Percentiles rank a stretch among this genome's conserved stretches.
Conservation (phyloP, 2,329 filamentous ascomycete species). For the Ascochyta lentis region DNA sequence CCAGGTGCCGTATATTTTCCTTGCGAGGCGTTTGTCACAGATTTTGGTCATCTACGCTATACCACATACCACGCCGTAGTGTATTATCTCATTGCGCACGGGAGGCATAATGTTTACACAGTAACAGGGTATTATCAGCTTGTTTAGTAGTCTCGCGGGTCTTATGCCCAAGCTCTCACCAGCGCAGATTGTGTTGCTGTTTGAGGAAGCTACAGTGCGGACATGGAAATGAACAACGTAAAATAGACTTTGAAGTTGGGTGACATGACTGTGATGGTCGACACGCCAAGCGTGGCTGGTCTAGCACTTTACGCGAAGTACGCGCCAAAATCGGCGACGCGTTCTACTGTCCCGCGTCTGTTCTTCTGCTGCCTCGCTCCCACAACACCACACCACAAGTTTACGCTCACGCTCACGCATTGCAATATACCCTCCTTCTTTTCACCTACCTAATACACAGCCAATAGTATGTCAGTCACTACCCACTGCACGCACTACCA, state of each 20-base stretch:
- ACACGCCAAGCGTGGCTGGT: conserved; percentile 3
- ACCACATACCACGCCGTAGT: conserved; percentile 1
- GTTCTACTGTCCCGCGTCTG: conserved; percentile 9
- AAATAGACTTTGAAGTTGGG: not conserved
- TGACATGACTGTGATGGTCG: too few species aligned
- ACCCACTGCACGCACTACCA: not conserved
- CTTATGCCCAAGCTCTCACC: conserved; percentile 7
- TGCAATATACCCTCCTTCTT: conserved; percentile 3
- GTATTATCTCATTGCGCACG: conserved; percentile 2
- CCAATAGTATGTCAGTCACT: conserved; percentile 6
- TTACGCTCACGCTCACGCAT: not conserved
- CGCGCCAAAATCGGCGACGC: conserved; percentile 10
- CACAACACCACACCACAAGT: conserved; percentile 1
- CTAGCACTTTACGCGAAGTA: conserved; percentile 16
- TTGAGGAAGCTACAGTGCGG: conserved; percentile 12
- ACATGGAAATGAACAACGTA: not conserved
- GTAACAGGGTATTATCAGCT: not conserved
- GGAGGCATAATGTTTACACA: conserved; percentile 7
- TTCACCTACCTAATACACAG: conserved; percentile 9
- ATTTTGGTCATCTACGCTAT: conserved; percentile 6
- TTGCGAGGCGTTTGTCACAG: conserved; percentile 5
- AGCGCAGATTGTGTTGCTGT: conserved; percentile 1
- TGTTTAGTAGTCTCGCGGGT: conserved; percentile 4
- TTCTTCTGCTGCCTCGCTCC: conserved; percentile 8
- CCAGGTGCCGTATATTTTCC: not conserved